These are phyloP conservation scores for Fusarium robinianum DNA, from an alignment of 2,329 filamentous ascomycete genomes.

Conservation along the genomic window DNA sequence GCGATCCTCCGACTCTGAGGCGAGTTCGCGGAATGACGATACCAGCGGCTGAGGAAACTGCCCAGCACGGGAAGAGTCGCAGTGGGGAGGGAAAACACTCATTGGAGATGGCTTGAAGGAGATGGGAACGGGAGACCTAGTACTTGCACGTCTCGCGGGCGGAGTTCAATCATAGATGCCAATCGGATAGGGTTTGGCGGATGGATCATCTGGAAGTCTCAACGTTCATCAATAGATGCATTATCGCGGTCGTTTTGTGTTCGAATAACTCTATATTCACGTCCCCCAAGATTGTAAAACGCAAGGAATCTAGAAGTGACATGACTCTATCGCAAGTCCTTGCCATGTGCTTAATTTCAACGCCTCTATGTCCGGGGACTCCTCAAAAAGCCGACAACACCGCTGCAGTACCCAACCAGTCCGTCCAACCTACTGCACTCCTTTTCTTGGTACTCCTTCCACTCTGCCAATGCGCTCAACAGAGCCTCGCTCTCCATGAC, in stretches of 20 bases:
- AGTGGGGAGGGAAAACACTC: background rate
- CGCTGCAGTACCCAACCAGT: constrained; percentile 84
- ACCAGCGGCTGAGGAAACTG: background rate
- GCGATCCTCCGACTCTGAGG: constrained; percentile 7
- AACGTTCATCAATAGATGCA: constrained; percentile 20
- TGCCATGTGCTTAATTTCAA: constrained; percentile 1
- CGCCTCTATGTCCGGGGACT: constrained; percentile 55
- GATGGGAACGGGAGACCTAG: constrained; percentile 3
- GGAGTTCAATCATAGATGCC: constrained; percentile 20
- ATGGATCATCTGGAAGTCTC: too few relatives aligned
- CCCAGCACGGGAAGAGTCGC: constrained; percentile 14
- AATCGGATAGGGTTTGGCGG: constrained; percentile 10
- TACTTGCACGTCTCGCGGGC: constrained; percentile 20
- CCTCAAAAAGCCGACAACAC: constrained; percentile 81
- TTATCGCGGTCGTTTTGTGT: constrained; percentile 9
- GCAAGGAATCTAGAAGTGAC: constrained; percentile 1
- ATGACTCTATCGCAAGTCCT: background rate
- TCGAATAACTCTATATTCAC: constrained; percentile 1
- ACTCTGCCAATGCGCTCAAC: constrained; percentile 64
- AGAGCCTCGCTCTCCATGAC: constrained; percentile 58
- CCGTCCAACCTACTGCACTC: constrained; percentile 73
- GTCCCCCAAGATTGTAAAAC: background rate
- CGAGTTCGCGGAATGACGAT: constrained; percentile 8
- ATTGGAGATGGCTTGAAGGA: constrained; percentile 2
- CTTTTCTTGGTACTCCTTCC: constrained; percentile 72